Conservation (phyloP, 352 stramenopile species). For the Pythium myriotylum region DNA sequence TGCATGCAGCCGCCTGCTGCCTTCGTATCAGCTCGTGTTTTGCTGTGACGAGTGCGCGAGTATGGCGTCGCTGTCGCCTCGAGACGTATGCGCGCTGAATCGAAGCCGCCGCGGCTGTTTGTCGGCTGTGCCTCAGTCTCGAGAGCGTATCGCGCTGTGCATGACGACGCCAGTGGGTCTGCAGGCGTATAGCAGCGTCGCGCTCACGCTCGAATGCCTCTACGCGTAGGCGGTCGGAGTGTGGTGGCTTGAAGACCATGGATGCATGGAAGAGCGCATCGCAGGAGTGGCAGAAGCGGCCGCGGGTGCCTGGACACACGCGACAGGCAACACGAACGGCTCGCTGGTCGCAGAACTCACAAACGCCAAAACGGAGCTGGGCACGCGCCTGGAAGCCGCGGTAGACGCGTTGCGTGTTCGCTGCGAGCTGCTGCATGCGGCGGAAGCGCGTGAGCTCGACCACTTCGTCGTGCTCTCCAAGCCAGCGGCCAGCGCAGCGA, state of each 20-base stretch:
- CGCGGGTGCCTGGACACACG: slow-evolving; percentile 25
- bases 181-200: slow-evolving; percentile 39
- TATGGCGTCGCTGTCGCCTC: slow-evolving; percentile 40
- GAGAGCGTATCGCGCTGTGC: slow-evolving; percentile 40
- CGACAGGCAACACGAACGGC: slow-evolving; percentile 47
- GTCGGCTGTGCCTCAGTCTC: slow-evolving; percentile 11
- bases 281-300: slow-evolving; percentile 51
- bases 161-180: slow-evolving; percentile 47
- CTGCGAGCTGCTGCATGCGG: slow-evolving; percentile 26
- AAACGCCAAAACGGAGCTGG: slow-evolving; percentile 32
- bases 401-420: slow-evolving; percentile 42
- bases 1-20: slow-evolving; percentile 24
- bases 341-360: slow-evolving; percentile 41
- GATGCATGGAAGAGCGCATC: slow-evolving; percentile 38
- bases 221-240: slow-evolving; percentile 28
- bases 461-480: slow-evolving; percentile 5
- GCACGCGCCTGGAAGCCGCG: slow-evolving; percentile 36
- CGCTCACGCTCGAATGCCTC: slow-evolving; percentile 30
- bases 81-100: slow-evolving; percentile 46
- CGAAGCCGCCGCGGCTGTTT: slow-evolving; percentile 14
- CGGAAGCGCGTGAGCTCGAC: slow-evolving; percentile 41
- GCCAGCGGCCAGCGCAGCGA: slow-evolving; percentile 30
- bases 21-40: slow-evolving; percentile 26
- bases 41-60: slow-evolving; percentile 33
- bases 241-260: slow-evolving; percentile 4